These are phyloP conservation scores for Hypoxylon sp. DNA, from an alignment of 2,329 filamentous ascomycete genomes.

Conservation along the genomic window DNA sequence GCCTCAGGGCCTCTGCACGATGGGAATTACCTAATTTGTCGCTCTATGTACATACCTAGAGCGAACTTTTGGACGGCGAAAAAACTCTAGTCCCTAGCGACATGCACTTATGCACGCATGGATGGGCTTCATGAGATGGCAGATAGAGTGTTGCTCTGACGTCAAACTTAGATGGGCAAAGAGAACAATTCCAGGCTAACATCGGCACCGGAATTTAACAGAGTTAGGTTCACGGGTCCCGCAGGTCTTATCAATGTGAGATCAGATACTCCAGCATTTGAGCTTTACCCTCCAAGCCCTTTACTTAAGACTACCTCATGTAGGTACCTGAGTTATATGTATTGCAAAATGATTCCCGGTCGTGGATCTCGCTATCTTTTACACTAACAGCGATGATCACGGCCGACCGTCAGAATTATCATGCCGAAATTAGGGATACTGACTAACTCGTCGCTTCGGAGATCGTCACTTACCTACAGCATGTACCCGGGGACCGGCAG, in stretches of 20 bases:
- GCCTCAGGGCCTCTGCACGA: too few species aligned
- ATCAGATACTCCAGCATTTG: neutral
- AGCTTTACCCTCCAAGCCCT: neutral
- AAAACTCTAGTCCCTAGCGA: neutral
- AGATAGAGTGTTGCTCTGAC: neutral
- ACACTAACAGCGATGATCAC: neutral
- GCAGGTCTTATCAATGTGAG: too few species aligned
- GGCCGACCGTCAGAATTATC: neutral
- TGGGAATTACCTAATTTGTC: too few species aligned
- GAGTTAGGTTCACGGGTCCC: too few species aligned
- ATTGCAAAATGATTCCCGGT: neutral
- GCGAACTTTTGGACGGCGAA: too few species aligned
- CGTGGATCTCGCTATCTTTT: neutral
- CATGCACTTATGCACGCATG: too few species aligned
- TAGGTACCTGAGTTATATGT: neutral
- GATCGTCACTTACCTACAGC: constrained; percentile 18
- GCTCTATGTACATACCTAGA: too few species aligned
- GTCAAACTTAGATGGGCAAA: neutral
- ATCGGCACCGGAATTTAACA: neutral
- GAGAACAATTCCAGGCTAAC: neutral
- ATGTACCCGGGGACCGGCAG: constrained; percentile 24
- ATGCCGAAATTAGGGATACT: constrained; percentile 15
- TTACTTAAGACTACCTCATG: too few species aligned
- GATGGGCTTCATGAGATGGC: neutral
- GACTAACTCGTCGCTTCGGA: constrained; percentile 15